Evolutionary conservation across 768 basidiomycete species (phyloP).

Genomic region (Trametes elegans): DNA sequence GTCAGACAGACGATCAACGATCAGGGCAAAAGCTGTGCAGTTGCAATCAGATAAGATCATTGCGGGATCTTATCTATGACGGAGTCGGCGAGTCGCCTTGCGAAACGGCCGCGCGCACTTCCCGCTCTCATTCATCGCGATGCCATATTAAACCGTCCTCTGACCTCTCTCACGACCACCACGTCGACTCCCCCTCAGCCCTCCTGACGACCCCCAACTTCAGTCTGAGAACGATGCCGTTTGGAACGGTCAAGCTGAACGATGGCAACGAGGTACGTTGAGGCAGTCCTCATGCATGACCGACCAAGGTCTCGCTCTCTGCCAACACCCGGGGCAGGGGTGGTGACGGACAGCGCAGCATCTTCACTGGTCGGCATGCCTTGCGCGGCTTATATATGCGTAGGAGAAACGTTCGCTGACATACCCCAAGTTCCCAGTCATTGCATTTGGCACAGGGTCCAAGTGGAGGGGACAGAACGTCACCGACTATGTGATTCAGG

Average conservation of each 20-base stretch:
- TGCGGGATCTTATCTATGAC: constrained; percentile 2
- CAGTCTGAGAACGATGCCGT: constrained; percentile 29
- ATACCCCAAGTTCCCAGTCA: constrained; percentile 60
- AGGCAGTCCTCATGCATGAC: too few species aligned
- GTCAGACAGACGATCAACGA: too few species aligned
- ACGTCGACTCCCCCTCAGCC: too few species aligned
- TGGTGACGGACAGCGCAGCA: too few species aligned
- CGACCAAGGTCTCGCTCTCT: too few species aligned
- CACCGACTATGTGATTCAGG: constrained; percentile 52
- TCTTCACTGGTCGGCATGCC: too few species aligned
- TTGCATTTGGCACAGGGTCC: constrained; percentile 63
- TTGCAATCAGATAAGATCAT: background rate
- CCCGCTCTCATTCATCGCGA: constrained; percentile 2
- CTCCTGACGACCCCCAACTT: background rate
- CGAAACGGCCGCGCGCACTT: background rate
- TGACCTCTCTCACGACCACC: background rate
- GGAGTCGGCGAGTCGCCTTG: background rate
- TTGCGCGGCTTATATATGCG: too few species aligned
- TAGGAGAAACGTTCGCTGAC: too few species aligned
- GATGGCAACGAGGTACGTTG: constrained; percentile 40
- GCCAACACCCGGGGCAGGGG: too few species aligned
- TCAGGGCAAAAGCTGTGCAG: background rate
- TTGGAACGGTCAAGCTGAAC: constrained; percentile 33
- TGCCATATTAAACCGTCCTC: background rate
- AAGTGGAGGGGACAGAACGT: constrained; percentile 45